phyloP scores from a whole-genome alignment of 768 basidiomycete genomes.

The Cystofilobasidium capitatum region DNA sequence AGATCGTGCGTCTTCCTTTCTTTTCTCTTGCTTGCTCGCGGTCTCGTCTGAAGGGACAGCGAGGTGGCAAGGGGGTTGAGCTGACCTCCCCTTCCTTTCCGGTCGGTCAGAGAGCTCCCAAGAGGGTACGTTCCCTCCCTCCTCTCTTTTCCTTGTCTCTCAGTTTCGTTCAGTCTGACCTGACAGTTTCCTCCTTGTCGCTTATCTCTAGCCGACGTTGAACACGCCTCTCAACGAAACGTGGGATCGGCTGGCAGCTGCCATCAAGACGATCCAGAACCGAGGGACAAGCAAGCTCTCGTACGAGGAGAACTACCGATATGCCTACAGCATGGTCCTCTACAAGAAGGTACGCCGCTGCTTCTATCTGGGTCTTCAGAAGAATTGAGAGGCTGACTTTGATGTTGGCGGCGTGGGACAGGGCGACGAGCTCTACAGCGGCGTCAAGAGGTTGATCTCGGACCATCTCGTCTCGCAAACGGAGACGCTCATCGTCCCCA shows the following conservation, averaged over 20 bases:
- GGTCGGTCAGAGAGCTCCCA: constrained; percentile 3
- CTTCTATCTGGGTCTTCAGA: neutral
- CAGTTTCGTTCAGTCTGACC: neutral
- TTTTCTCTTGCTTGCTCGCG: too few relatives aligned
- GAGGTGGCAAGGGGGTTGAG: neutral
- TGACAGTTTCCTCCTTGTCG: too few relatives aligned
- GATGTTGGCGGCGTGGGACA: constrained; percentile 36
- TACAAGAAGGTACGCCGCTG: constrained; percentile 45
- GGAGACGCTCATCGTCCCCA: constrained; percentile 61
- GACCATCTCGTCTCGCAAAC: constrained; percentile 78
- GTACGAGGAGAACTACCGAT: constrained; percentile 88
- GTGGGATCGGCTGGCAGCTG: constrained; percentile 48
- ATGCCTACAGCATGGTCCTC: constrained; percentile 88
- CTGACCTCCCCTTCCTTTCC: neutral
- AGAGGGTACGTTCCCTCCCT: neutral
- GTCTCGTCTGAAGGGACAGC: neutral
- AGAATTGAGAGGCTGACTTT: neutral
- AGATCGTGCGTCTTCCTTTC: constrained; percentile 12
- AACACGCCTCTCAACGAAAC: constrained; percentile 7
- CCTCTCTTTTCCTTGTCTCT: neutral
- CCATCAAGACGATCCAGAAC: constrained; percentile 88
- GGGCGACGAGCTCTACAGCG: constrained; percentile 76
- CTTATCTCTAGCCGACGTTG: neutral
- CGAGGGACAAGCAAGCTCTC: constrained; percentile 82
- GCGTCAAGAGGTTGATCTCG: constrained; percentile 64